Evolutionary conservation across 352 stramenopile species (phyloP).

Genomic region (Phytophthora europaea): DNA sequence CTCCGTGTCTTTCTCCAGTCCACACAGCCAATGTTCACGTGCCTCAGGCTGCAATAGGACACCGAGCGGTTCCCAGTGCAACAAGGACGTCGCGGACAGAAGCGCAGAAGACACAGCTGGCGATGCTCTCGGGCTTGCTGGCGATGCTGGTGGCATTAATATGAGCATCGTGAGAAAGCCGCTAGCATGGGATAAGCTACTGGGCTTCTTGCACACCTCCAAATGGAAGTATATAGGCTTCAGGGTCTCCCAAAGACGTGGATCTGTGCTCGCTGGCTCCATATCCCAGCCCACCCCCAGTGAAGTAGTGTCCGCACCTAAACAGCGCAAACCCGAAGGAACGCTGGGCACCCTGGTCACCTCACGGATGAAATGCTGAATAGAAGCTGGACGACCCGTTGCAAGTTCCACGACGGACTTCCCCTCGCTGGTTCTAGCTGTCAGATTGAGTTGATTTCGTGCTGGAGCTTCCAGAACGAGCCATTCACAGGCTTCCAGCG

Average conservation of each 20-base stretch:
- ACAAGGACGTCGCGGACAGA: slow-evolving; percentile 49
- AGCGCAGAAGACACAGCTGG: slow-evolving; percentile 30
- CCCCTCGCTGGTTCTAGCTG: slow-evolving; percentile 51
- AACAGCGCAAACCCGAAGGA: slow-evolving; percentile 48
- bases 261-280: slow-evolving; percentile 37
- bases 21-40: slow-evolving; percentile 66
- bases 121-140: slow-evolving; percentile 28
- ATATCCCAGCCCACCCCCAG: slow-evolving; percentile 72
- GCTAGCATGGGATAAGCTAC: slow-evolving; percentile 52
- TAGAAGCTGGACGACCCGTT: slow-evolving; percentile 31
- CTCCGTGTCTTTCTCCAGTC: slow-evolving; percentile 62
- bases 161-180: slow-evolving; percentile 66
- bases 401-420: slow-evolving; percentile 59
- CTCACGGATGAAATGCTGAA: slow-evolving; percentile 58
- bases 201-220: slow-evolving; percentile 71
- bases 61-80: slow-evolving; percentile 61
- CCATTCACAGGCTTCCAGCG: slow-evolving; percentile 69
- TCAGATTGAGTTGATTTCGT: slow-evolving; percentile 52
- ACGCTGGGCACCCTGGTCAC: slow-evolving; percentile 44
- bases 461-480: slow-evolving; percentile 58
- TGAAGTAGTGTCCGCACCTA: slow-evolving; percentile 60
- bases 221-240: slow-evolving; percentile 63
- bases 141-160: slow-evolving; percentile 44
- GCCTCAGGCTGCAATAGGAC: slow-evolving; percentile 61
- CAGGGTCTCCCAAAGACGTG: slow-evolving; percentile 44